A percentile compares a stretch with the other conserved stretches of the same genome.
Conservation (phyloP, 768 basidiomycete species). For the Rhizopogon vesiculosus region DNA sequence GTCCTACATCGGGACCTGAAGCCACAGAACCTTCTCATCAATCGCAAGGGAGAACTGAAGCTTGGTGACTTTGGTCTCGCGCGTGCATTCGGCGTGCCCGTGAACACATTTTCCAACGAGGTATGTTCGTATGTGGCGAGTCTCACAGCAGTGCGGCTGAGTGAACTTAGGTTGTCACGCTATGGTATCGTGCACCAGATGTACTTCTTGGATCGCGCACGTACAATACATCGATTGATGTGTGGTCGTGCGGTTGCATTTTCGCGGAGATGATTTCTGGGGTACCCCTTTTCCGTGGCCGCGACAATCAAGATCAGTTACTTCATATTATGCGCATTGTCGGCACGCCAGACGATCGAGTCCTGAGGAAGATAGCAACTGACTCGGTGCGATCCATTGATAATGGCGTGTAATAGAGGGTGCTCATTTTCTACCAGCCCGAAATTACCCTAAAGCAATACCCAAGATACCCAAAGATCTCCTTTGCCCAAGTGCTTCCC, state of each 20-base stretch:
- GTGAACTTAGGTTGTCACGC: constrained; percentile 78
- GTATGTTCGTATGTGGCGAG: constrained; percentile 26
- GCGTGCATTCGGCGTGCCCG: constrained; percentile 95
- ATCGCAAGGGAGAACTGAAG: constrained; percentile 94
- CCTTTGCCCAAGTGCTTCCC: constrained; percentile 74
- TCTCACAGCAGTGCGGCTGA: constrained; percentile 2
- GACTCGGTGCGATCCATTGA: constrained; percentile 65
- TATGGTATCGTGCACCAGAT: constrained; percentile 99
- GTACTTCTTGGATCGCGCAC: constrained; percentile 95
- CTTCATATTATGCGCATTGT: constrained; percentile 96
- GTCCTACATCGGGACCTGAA: constrained; percentile 97
- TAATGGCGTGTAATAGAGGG: not conserved
- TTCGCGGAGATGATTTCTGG: constrained; percentile 99
- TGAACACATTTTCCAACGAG: constrained; percentile 99
- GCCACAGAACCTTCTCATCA: constrained; percentile 97
- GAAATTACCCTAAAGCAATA: constrained; percentile 82
- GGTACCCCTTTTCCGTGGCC: constrained; percentile 91
- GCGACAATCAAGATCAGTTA: constrained; percentile 98
- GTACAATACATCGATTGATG: constrained; percentile 97
- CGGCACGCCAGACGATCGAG: constrained; percentile 88
- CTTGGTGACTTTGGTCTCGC: constrained; percentile 97
- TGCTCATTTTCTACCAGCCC: constrained; percentile 43
- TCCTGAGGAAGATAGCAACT: constrained; percentile 80
- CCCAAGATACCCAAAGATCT: constrained; percentile 82
- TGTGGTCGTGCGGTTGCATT: constrained; percentile 99